Conservation (phyloP, 768 basidiomycete species). For the Astraeus odoratus region DNA sequence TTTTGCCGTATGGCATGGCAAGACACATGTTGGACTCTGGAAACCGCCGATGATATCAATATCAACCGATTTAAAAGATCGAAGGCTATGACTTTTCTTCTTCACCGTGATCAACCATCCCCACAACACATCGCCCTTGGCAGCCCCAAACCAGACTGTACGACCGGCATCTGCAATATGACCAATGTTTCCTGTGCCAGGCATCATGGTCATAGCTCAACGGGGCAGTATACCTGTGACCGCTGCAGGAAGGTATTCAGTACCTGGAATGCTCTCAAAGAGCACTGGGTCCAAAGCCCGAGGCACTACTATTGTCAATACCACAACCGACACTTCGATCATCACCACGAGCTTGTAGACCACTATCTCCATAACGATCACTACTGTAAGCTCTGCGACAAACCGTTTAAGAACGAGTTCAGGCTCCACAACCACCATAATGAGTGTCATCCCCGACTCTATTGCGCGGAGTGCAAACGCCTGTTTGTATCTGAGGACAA, state of each 20-base stretch:
- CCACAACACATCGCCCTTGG: too few relatives aligned
- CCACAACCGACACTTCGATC: conserved; percentile 38
- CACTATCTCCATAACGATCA: conserved; percentile 35
- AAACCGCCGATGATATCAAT: too few relatives aligned
- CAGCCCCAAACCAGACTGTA: too few relatives aligned
- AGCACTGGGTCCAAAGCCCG: conserved; percentile 48
- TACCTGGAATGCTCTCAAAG: conserved; percentile 29
- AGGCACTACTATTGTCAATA: conserved; percentile 43
- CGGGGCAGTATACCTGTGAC: conserved; percentile 38
- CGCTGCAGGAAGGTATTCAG: conserved; percentile 42
- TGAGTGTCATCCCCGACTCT: conserved; percentile 32
- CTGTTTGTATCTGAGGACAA: conserved; percentile 34
- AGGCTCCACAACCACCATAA: conserved; percentile 38
- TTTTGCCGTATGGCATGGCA: too few relatives aligned
- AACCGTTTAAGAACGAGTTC: conserved; percentile 29
- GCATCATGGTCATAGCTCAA: conserved; percentile 32
- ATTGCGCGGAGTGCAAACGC: conserved; percentile 36
- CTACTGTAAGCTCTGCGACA: conserved; percentile 33
- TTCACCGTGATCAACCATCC: too few relatives aligned
- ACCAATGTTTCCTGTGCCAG: too few relatives aligned
- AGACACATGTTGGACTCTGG: too few relatives aligned
- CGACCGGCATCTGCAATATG: too few relatives aligned
- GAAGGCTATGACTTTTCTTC: too few relatives aligned
- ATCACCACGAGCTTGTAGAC: conserved; percentile 26
- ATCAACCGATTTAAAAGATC: too few relatives aligned